Conservation (phyloP, 257 asterid genomes). For the Knoxia roxburghii region DNA sequence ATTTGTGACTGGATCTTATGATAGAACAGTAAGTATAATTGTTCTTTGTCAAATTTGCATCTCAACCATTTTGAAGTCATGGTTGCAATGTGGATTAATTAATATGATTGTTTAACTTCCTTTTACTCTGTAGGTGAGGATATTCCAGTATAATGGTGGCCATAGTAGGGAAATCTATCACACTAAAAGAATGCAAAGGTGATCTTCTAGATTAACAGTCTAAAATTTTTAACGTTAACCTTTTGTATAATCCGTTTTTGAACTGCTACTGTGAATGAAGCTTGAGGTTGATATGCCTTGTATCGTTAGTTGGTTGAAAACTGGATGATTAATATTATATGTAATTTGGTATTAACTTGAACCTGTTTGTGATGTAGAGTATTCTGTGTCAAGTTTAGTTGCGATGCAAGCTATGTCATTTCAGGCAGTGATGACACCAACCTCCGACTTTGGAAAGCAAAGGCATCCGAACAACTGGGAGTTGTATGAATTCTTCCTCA, state of each 20-base stretch:
- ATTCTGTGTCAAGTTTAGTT: slow-evolving; percentile 87
- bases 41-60: background rate
- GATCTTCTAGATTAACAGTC: background rate
- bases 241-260: background rate
- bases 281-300: background rate
- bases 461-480: slow-evolving; percentile 93
- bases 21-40: slow-evolving; percentile 73
- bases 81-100: background rate
- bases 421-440: slow-evolving; percentile 98
- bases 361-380: slow-evolving; percentile 47
- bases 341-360: slow-evolving; percentile 19
- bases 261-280: slow-evolving; percentile 19
- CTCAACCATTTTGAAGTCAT: background rate
- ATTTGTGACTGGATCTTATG: slow-evolving; percentile 96
- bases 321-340: background rate
- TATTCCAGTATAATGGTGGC: slow-evolving; percentile 86
- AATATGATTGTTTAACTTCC: slow-evolving; percentile 1
- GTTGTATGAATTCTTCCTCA: slow-evolving; percentile 54
- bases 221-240: slow-evolving; percentile 3
- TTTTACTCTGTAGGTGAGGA: slow-evolving; percentile 63
- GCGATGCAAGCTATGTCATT: slow-evolving; percentile 73
- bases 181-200: slow-evolving; percentile 99
- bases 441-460: slow-evolving; percentile 97
- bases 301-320: background rate
- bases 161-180: slow-evolving; percentile 96